phyloP scores from a whole-genome alignment of 1,284 basidiomycete species.

The Afroboletus lepidellus region DNA sequence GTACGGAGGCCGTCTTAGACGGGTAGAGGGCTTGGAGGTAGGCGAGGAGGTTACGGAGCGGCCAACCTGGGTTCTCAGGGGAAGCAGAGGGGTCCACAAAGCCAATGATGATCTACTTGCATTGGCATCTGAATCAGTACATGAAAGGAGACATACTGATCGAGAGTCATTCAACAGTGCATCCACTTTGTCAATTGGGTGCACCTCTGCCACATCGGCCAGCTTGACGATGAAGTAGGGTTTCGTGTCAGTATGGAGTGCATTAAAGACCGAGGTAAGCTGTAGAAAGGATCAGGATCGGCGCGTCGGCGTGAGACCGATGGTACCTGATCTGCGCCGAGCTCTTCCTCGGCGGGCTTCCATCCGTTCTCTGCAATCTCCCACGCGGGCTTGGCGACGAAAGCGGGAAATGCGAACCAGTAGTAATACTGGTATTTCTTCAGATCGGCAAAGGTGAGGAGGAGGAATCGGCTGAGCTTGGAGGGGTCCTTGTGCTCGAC shows the following conservation, averaged over 20 bases:
- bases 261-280: conserved; percentile 51
- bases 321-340: conserved; percentile 26
- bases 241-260: conserved; percentile 42
- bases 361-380: conserved; percentile 64
- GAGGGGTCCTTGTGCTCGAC: conserved; percentile 48
- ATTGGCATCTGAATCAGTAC: conserved; percentile 1
- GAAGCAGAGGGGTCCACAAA: conserved; percentile 90
- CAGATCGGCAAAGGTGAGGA: conserved; percentile 94
- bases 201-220: conserved; percentile 39
- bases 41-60: conserved; percentile 87
- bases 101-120: conserved; percentile 56
- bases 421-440: conserved; percentile 98
- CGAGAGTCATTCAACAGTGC: conserved; percentile 49
- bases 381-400: conserved; percentile 86
- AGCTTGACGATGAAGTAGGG: conserved; percentile 63
- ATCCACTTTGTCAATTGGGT: conserved; percentile 55
- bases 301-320: neutral
- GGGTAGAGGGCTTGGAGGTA: conserved; percentile 66
- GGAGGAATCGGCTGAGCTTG: conserved; percentile 74
- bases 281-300: conserved; percentile 22
- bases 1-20: conserved; percentile 48
- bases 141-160: conserved; percentile 34
- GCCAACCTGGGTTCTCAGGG: conserved; percentile 86
- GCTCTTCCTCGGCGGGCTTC: conserved; percentile 43
- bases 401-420: conserved; percentile 96